Percentiles rank a stretch among this genome's conserved stretches.
These are phyloP conservation scores for Exophiala oligosperma DNA, from an alignment of 2,329 filamentous ascomycete genomes.

Conservation along the genomic window DNA sequence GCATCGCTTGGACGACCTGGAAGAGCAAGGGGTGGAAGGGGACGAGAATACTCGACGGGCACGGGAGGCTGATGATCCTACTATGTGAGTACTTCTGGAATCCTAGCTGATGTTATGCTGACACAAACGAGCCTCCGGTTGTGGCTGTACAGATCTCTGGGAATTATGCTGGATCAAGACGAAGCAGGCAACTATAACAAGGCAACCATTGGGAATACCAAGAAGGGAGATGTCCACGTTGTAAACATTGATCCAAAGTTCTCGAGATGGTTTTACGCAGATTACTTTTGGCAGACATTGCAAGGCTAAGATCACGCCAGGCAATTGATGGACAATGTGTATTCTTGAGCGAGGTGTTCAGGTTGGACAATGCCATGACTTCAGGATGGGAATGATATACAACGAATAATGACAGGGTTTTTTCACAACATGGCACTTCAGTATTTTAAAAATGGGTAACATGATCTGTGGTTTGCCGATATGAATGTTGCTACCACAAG, in stretches of 20 bases:
- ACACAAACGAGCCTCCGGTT: conserved; percentile 63
- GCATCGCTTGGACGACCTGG: conserved; percentile 75
- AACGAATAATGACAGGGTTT: too few species aligned
- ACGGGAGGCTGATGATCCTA: conserved; percentile 52
- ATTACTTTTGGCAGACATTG: conserved; percentile 92
- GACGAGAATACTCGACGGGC: conserved; percentile 52
- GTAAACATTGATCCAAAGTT: conserved; percentile 94
- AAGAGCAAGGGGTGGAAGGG: conserved; percentile 84
- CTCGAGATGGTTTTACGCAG: conserved; percentile 86
- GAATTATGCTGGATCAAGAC: conserved; percentile 85
- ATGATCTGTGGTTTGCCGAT: too few species aligned
- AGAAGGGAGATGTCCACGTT: conserved; percentile 89
- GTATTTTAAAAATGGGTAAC: not conserved
- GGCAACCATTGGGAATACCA: conserved; percentile 80
- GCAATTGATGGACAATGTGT: not conserved
- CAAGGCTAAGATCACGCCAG: conserved; percentile 42
- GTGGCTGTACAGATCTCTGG: conserved; percentile 86
- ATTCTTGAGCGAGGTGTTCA: not conserved
- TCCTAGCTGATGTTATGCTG: conserved; percentile 4
- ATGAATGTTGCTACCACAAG: too few species aligned
- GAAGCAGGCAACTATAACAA: conserved; percentile 78
- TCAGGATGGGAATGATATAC: not conserved
- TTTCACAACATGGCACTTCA: not conserved
- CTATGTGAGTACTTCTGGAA: conserved; percentile 38
- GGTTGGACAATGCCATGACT: not conserved